Conservation (phyloP, 1,284 basidiomycete species). For the Rhodotorula mucilaginosa region DNA sequence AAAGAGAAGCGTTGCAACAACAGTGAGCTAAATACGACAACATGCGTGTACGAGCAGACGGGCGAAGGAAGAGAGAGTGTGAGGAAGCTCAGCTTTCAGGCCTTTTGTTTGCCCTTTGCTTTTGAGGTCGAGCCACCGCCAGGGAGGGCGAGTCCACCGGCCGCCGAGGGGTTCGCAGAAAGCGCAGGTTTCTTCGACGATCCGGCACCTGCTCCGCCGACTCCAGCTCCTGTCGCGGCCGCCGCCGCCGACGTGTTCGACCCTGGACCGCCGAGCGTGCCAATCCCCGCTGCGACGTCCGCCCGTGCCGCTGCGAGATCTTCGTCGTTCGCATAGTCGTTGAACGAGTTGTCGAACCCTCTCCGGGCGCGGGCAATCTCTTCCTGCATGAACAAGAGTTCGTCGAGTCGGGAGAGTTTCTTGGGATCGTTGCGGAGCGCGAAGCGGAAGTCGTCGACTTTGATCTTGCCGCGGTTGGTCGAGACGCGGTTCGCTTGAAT, state of each 20-base stretch:
- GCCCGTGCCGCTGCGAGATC: slow-evolving; percentile 4
- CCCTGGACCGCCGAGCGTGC: not conserved
- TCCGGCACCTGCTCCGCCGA: not conserved
- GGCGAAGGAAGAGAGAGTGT: too few species aligned
- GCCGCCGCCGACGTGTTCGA: not conserved
- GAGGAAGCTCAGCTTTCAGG: not conserved
- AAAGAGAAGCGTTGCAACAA: not conserved
- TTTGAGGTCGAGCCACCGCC: not conserved
- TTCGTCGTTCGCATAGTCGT: slow-evolving; percentile 32
- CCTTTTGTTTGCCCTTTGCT: not conserved
- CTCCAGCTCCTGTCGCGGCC: not conserved
- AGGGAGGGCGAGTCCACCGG: not conserved
- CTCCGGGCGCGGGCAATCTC: slow-evolving; percentile 74
- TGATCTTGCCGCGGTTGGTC: slow-evolving; percentile 59
- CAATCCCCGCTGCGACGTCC: not conserved
- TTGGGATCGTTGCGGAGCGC: slow-evolving; percentile 71
- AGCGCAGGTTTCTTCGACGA: not conserved
- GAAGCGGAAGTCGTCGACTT: slow-evolving; percentile 67
- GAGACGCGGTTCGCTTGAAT: slow-evolving; percentile 66
- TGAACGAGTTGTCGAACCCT: slow-evolving; percentile 30
- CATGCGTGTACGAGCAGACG: not conserved
- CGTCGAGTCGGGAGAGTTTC: slow-evolving; percentile 83
- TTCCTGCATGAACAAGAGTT: slow-evolving; percentile 84
- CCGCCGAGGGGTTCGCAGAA: not conserved
- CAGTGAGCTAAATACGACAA: not conserved